A percentile compares a stretch with the other conserved stretches of the same genome.
Conservation (phyloP, 768 basidiomycete genomes). For the Boletus rubroflammeus region DNA sequence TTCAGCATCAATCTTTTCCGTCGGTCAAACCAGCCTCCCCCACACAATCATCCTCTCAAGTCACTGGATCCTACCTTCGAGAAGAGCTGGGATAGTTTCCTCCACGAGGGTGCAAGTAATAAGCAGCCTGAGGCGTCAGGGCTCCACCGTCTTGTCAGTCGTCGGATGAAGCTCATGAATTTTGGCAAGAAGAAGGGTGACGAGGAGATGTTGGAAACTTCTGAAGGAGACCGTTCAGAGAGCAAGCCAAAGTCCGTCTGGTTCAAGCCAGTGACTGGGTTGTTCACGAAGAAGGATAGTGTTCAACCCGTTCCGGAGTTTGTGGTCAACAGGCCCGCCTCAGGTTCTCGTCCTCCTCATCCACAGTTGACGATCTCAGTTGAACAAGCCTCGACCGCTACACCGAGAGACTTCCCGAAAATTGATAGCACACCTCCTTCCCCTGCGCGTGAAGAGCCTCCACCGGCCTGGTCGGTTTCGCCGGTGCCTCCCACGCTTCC, state of each 20-base stretch:
- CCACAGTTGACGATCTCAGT: slow-evolving; percentile 44
- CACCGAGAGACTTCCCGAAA: slow-evolving; percentile 24
- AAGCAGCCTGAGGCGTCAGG: slow-evolving; percentile 25
- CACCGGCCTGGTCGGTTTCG: slow-evolving; percentile 32
- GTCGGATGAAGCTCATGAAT: slow-evolving; percentile 42
- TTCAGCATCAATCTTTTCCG: slow-evolving; percentile 36
- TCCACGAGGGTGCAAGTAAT: slow-evolving; percentile 27
- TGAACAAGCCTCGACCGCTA: slow-evolving; percentile 35
- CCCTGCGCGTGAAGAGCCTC: slow-evolving; percentile 23
- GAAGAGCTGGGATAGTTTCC: slow-evolving; percentile 46
- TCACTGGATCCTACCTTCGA: slow-evolving; percentile 32
- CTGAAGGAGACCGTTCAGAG: slow-evolving; percentile 23
- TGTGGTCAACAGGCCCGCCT: slow-evolving; percentile 16
- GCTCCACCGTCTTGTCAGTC: slow-evolving; percentile 24
- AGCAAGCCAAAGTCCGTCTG: slow-evolving; percentile 27
- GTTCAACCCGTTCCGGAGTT: slow-evolving; percentile 14
- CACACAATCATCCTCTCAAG: slow-evolving; percentile 24
- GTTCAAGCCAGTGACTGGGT: slow-evolving; percentile 36
- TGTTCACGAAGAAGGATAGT: slow-evolving; percentile 26
- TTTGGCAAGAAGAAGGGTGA: slow-evolving; percentile 40
- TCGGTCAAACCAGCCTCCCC: slow-evolving; percentile 31
- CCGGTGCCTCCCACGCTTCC: slow-evolving; percentile 27
- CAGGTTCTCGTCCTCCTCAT: slow-evolving; percentile 20
- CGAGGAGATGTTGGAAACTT: slow-evolving; percentile 25
- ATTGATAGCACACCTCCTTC: slow-evolving; percentile 30